Conservation (phyloP, 768 basidiomycete species). For the Suillus occidentalis region DNA sequence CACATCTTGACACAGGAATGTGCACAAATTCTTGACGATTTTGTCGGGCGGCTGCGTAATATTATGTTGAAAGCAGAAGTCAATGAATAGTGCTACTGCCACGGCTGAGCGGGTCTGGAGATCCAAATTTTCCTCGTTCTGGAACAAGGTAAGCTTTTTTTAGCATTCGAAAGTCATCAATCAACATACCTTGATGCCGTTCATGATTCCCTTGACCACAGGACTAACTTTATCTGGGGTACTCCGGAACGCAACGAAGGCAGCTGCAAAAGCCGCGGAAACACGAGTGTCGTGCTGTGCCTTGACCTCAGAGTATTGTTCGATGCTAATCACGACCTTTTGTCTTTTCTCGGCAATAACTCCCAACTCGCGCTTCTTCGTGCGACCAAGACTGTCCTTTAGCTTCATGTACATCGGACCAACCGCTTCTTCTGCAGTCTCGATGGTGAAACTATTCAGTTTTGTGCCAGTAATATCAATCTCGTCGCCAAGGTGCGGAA, state of each 20-base stretch:
- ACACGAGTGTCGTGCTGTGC: conserved; percentile 84
- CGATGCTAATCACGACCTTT: conserved; percentile 67
- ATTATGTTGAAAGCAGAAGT: conserved; percentile 73
- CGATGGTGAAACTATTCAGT: conserved; percentile 72
- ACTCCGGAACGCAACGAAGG: conserved; percentile 82
- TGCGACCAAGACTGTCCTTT: conserved; percentile 70
- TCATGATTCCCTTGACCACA: conserved; percentile 96
- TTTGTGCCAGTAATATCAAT: conserved; percentile 73
- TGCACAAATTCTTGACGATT: conserved; percentile 95
- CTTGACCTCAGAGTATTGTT: conserved; percentile 81
- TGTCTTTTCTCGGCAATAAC: conserved; percentile 74
- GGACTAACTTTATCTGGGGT: conserved; percentile 95
- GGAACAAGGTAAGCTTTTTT: conserved; percentile 13
- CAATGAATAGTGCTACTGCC: conserved; percentile 85
- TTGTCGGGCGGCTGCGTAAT: conserved; percentile 89
- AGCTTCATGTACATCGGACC: conserved; percentile 70
- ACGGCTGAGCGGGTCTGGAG: conserved; percentile 86
- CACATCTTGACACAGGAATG: conserved; percentile 91
- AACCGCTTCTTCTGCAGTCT: conserved; percentile 70
- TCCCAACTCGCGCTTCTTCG: conserved; percentile 76
- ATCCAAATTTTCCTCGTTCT: conserved; percentile 88
- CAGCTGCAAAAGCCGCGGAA: conserved; percentile 86
- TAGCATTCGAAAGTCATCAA: neutral
- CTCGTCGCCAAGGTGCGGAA: conserved; percentile 76
- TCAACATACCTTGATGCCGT: conserved; percentile 83